Evolutionary conservation across 306 rosid genomes (phyloP), one percentile per base, ranked within the genome.

Genomic region (Cercis canadensis): DNA sequence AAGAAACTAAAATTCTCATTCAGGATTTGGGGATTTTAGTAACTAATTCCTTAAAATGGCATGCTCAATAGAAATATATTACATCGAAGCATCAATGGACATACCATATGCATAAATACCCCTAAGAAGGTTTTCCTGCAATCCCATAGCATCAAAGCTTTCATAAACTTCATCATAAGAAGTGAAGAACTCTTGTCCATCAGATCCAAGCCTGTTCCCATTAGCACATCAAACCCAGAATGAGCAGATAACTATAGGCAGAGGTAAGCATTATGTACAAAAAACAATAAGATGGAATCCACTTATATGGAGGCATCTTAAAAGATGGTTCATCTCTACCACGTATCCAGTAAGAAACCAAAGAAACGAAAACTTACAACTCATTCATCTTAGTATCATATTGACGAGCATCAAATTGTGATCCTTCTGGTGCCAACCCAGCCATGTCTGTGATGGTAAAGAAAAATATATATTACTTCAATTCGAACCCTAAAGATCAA

Each of bases 81-180:
- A 46, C 18, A 50, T 55, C 53, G 24, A 9, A 59, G 65, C 40
- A 66, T 32, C 9, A 18, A 57, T 36, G 24, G 33, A 65, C 67
- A 67, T 82, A 89, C 96, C 90, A 61, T 86, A 86, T n/a, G 96
- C 92, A 76, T 86, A 89, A 52, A 89, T 86, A 44, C 92, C 89
- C 66, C 92, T 84, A 31, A 86, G 87, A 65, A 89, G 92, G 69
- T 89, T 89, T 85, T 86, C 96, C 69, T 86, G 85, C 92, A 87
- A 74, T 18, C 89, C 92, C 92, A 87, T 87, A 47, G 77, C 70
- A 65, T 82, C 92, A 69, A 82, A 89, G 79, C 84, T 80, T 2
- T 86, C 96, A 57, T 59, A 69, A 82, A 89, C 88, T 78, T 89
- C 96, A 15, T 89, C 96, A 78, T 86, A 86, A 21, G 87, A 74